Evolutionary conservation across 1,139 yeast species (phyloP), one percentile per base, ranked within the genome.

Genomic region (Blastobotrys illinoisensis): DNA sequence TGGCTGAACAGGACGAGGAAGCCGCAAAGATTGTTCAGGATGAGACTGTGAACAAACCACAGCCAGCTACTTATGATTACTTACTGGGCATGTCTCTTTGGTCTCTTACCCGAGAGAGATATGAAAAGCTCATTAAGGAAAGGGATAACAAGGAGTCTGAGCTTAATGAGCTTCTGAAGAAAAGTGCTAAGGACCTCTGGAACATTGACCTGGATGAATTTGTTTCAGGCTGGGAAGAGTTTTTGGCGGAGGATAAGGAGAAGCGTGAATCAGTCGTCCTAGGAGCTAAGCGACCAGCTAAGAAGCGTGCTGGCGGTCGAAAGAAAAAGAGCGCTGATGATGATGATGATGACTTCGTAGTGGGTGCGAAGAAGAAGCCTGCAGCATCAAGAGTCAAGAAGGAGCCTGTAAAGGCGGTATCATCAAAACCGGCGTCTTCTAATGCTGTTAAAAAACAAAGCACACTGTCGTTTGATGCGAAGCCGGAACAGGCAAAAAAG

Each of bases 111-210:
- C 79, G 79, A 58, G 99, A 95, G 72, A 79, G 95, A 62, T 93
- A 90, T 67, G 93, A 89, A 64, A 84, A 81, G 63, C 75, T 93
- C 58, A 74, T 90, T 63, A 77, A 78, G 53, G 96, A 90, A 68
- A 79, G 83, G 60, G 88, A 82, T 53, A 83, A 74, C 32, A 86
- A 85, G 67, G 95, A 90, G 67, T 75, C 71, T 9, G 96, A 89
- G 66, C 78, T 93, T 63, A 85, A 83, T 51, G 70, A 68, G 1
- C 76, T 93, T 61, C 77, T 91, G 62, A 79, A 79, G 55, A 77
- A 83, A 65, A 76, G 88, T 5, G 93, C 97, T 21, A 89, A 88
- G 68, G 97, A 90, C 70, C 75, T 93, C 58, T 93, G 99, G 99
- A 79, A 75, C 58, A 78, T 71, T 48, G 99, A 93, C 69, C 76